These are phyloP conservation scores for Hypseocharis bilobata DNA, from an alignment of 441 rosid genomes.

Conservation along the genomic window DNA sequence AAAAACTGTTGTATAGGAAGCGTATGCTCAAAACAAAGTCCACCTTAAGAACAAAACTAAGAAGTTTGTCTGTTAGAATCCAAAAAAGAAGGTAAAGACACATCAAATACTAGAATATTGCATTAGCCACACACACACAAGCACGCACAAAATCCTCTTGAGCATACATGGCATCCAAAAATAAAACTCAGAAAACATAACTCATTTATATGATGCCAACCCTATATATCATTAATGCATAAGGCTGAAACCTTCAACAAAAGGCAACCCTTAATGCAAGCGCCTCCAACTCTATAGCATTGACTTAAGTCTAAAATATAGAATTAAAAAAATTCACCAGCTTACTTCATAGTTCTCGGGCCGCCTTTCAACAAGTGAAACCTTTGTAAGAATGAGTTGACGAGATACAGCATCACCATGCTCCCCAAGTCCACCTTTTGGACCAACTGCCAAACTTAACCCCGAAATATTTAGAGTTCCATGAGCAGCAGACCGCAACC, in stretches of 20 bases:
- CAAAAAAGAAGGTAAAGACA: neutral
- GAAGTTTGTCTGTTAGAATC: neutral
- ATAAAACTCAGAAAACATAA: neutral
- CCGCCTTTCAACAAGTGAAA: slow-evolving; percentile 88
- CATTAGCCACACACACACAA: neutral
- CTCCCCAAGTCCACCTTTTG: slow-evolving; percentile 95
- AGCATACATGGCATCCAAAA: neutral
- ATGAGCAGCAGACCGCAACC: slow-evolving; percentile 92
- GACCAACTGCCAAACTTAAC: slow-evolving; percentile 71
- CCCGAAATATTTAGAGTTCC: slow-evolving; percentile 83
- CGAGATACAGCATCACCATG: slow-evolving; percentile 87
- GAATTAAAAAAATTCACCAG: slow-evolving; percentile 29
- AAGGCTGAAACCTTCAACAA: neutral
- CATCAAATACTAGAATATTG: neutral
- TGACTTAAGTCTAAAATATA: neutral
- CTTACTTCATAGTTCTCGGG: slow-evolving; percentile 99
- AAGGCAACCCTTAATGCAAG: neutral
- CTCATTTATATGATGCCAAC: neutral
- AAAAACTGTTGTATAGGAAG: no score
- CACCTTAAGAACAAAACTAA: neutral
- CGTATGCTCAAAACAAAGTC: neutral
- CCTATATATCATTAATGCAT: neutral
- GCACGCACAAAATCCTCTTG: neutral
- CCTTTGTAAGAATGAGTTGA: slow-evolving; percentile 82
- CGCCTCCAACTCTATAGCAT: neutral